Evolutionary conservation across 2,329 filamentous ascomycete species (phyloP), one percentile per base, ranked within the genome.

Genomic region (Epichloe sylvatica): DNA sequence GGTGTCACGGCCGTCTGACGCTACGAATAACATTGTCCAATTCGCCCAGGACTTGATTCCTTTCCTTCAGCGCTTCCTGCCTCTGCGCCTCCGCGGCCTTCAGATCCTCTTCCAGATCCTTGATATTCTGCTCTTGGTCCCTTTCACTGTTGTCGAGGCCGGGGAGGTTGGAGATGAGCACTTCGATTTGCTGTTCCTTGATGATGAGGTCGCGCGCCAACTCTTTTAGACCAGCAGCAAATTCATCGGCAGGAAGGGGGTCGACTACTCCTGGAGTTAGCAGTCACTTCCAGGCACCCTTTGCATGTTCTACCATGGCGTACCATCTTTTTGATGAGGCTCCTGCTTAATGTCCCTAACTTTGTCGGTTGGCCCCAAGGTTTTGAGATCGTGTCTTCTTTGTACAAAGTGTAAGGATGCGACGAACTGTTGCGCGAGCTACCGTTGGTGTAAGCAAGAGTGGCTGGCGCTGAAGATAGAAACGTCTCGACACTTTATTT

Each of bases 181-280:
- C 73, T 64, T 92, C 86, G 53, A 92, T 88, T 68, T 91, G 84
- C 67, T 90, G 85, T 59, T 89, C 83, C 60, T 90, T 88, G 51
- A 85, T 64, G 51, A 91, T 81, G 25, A 92, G 71, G 62, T 91
- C 86, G 53, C 78, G 77, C 37, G 85, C 84, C 48, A 92, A 72
- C 64, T 91, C 86, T 52, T 80, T 72, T 61, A 88, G 76, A 44
- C 82, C 78, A 3, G 77, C 75, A 49, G 76, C 73, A 65, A 87
- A 86, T 46, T 79, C 77, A 40, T 84, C 79, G 9, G 75, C 66
- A 0, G 78, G 71, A 25, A 83, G 71, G 3, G 82, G 75, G 21
- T 81, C 76, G 19, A 84, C 80, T 79, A 54, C 4, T 9, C 21
- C 37, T 21, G 1, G 15, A 13, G 13, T 41, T 25, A 50, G 49